Conservation (phyloP, 1,139 yeast genomes). For the Geotrichum macrosporum region DNA sequence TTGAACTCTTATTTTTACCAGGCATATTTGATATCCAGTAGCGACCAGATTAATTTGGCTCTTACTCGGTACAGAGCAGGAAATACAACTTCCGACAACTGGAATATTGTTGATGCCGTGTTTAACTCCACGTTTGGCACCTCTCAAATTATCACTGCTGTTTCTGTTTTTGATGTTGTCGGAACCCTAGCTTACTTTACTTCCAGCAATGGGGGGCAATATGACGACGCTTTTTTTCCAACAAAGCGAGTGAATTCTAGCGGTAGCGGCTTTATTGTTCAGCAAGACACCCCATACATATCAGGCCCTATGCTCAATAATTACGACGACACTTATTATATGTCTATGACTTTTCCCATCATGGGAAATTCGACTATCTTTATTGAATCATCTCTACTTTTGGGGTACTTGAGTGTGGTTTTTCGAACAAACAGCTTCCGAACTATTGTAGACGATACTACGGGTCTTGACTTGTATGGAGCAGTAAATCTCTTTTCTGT, state of each 20-base stretch:
- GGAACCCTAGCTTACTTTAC: conserved; percentile 40
- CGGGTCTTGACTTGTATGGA: conserved; percentile 42
- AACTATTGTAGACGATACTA: conserved; percentile 48
- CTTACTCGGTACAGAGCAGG: conserved; percentile 68
- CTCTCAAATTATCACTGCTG: conserved; percentile 50
- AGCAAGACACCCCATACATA: conserved; percentile 28
- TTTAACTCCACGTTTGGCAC: conserved; percentile 46
- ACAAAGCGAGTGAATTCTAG: conserved; percentile 14
- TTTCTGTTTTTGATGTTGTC: conserved; percentile 60
- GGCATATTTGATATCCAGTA: conserved; percentile 58
- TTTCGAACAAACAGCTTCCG: conserved; percentile 55
- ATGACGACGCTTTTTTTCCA: conserved; percentile 17
- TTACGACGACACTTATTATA: conserved; percentile 34
- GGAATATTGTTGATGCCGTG: conserved; percentile 45
- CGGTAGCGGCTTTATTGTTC: background rate
- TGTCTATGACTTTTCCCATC: conserved; percentile 66
- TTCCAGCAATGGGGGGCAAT: conserved; percentile 31
- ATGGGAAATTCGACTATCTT: conserved; percentile 69
- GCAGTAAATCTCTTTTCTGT: conserved; percentile 40
- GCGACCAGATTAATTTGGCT: conserved; percentile 58
- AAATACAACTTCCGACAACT: conserved; percentile 51
- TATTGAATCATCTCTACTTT: conserved; percentile 52
- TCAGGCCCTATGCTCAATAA: conserved; percentile 18
- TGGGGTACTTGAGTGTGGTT: conserved; percentile 69
- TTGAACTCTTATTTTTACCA: conserved; percentile 63